Base-by-base conservation (phyloP, 495 filamentous ascomycete genomes). In the Neurospora pannonica region DNA sequence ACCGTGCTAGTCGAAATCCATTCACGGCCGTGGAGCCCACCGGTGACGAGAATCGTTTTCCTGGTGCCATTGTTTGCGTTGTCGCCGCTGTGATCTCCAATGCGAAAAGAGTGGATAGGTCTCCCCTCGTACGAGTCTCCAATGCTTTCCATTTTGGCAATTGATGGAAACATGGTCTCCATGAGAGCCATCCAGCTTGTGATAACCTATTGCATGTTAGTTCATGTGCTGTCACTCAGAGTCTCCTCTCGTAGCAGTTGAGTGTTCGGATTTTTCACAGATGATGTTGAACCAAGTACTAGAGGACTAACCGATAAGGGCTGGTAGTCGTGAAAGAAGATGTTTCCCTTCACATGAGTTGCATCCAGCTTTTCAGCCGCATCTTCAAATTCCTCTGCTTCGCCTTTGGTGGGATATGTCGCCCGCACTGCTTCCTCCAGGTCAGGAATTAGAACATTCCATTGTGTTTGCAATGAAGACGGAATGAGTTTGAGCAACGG, bases 1-100 rank as follows among this genome's bases (percentile, higher is more conserved):
- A 97, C 94, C 0, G 94, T 95, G 77, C 91, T 95, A 2, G 92
- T 95, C 69, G 93, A 94, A 75, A 99, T 96, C 96, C 96, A 99
- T 85, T 99, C 96, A 10, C 96, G 88, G 3, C 94, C 95, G 81
- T 99, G 96, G 70, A 90, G 88, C 31, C 95, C 96, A 38, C 94
- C 96, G 0, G 90, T 88, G 13, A 99, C 85, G 48, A 98, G 85
- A 71, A 99, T 90, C 2, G 92, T 95, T 79, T 94, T 93, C 34
- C 83, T 81, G 0, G 86, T 87, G 4, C 74, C 74, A 0, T 81
- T 77, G 1, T 81, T 76, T 10, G 85, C 74, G 7, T 85, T 77
- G 13, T 82, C 39, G 79, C 71, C 83, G 84, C 6, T 85, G 80
- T 62, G 88, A 8, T 89, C 86, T 28, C 96, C 94, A n/a, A 98